Percentiles rank a stretch among this genome's conserved stretches.
Conservation (phyloP, 2,329 filamentous ascomycete genomes). For the Canariomyces notabilis region DNA sequence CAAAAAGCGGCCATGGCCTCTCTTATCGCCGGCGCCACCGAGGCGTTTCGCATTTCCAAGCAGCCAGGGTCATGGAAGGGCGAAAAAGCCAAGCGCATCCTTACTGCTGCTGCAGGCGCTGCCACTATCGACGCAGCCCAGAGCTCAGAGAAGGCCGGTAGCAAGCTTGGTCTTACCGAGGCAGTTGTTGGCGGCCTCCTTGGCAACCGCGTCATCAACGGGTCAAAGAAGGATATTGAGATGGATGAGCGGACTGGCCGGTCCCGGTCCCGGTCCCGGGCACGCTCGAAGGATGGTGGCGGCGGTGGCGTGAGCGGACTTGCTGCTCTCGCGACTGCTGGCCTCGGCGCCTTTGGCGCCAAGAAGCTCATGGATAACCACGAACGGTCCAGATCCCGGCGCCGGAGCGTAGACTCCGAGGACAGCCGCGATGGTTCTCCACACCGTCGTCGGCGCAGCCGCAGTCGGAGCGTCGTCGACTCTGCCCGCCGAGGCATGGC, state of each 20-base stretch:
- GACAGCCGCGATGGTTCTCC: constrained; percentile 40
- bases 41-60: constrained; percentile 86
- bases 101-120: constrained; percentile 81
- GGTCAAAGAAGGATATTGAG: constrained; percentile 62
- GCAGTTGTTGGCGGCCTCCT: constrained; percentile 85
- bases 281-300: constrained; percentile 45
- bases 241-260: constrained; percentile 55
- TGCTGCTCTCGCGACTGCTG: constrained; percentile 60
- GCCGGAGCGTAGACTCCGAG: constrained; percentile 46
- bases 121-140: constrained; percentile 79
- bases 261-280: constrained; percentile 64
- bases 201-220: constrained; percentile 80
- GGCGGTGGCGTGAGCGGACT: constrained; percentile 46
- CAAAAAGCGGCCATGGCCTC: constrained; percentile 89
- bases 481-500: constrained; percentile 56
- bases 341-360: constrained; percentile 54
- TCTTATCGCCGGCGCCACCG: constrained; percentile 80
- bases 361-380: constrained; percentile 52
- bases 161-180: constrained; percentile 78
- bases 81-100: constrained; percentile 83
- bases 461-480: constrained; percentile 63
- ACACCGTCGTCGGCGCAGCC: constrained; percentile 42
- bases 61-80: constrained; percentile 86
- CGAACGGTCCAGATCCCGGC: constrained; percentile 49
- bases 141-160: constrained; percentile 66